A percentile compares a stretch with the other conserved stretches of the same genome.
Evolutionary conservation across 768 basidiomycete species (phyloP).

Genomic region (Tulasnella sp.): DNA sequence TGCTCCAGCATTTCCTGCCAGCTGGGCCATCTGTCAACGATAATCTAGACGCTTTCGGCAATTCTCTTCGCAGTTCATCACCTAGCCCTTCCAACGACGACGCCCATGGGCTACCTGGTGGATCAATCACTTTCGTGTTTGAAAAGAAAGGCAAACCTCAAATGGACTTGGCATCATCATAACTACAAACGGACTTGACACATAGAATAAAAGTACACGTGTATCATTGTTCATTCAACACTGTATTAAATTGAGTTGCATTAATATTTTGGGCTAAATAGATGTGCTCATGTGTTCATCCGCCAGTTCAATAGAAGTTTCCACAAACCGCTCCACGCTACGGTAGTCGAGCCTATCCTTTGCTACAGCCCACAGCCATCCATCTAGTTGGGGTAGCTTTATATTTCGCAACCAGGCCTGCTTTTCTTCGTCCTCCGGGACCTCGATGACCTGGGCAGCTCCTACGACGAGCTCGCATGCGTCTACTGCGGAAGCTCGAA

Average conservation of each 20-base stretch:
- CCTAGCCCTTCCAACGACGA: constrained; percentile 56
- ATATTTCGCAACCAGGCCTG: constrained; percentile 59
- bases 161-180: background rate
- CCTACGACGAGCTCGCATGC: constrained; percentile 73
- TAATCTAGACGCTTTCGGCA: constrained; percentile 30
- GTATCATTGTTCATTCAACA: constrained; percentile 1
- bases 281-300: too few relatives aligned
- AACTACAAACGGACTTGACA: background rate
- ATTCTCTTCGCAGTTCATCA: constrained; percentile 44
- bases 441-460: constrained; percentile 49
- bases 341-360: constrained; percentile 78
- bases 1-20: constrained; percentile 56
- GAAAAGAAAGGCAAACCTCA: constrained; percentile 46
- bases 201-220: background rate
- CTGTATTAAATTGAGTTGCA: background rate
- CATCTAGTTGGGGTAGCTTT: constrained; percentile 64
- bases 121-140: constrained; percentile 76
- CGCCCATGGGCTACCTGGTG: constrained; percentile 59
- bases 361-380: constrained; percentile 82
- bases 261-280: background rate
- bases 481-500: constrained; percentile 79
- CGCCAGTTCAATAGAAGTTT: constrained; percentile 63
- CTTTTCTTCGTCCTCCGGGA: constrained; percentile 41
- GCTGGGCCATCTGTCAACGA: constrained; percentile 37
- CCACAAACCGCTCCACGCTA: constrained; percentile 63